Conservation (phyloP, 305 asterid species). For the Ajuga reptans region DNA sequence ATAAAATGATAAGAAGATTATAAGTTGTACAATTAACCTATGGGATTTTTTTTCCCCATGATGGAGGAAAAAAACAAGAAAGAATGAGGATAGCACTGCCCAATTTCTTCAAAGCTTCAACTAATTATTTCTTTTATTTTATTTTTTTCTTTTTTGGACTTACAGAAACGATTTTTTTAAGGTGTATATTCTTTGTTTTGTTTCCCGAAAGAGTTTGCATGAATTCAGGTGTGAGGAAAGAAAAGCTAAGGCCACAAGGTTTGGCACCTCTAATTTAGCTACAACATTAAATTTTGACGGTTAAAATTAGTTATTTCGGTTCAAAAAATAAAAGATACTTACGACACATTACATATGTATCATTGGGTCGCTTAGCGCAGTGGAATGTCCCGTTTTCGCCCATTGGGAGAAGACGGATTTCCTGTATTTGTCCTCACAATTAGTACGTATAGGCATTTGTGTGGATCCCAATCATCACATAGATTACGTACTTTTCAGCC, state of each 20-base stretch:
- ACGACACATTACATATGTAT: neutral
- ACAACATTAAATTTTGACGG: constrained; percentile 28
- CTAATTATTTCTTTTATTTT: neutral
- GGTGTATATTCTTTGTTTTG: neutral
- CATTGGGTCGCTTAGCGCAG: too few species aligned
- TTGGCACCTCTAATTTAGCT: constrained; percentile 26
- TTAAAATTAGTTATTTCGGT: constrained; percentile 20
- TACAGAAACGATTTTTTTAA: neutral
- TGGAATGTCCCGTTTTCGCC: too few species aligned
- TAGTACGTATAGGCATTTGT: neutral
- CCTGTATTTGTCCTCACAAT: too few species aligned
- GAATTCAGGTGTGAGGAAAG: constrained; percentile 24
- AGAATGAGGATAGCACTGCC: neutral
- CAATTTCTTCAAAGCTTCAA: constrained; percentile 14
- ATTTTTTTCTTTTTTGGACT: neutral
- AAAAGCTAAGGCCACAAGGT: constrained; percentile 17
- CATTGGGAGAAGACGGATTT: too few species aligned
- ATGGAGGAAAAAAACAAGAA: neutral
- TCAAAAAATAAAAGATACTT: neutral
- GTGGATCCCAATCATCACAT: too few species aligned
- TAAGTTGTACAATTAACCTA: constrained; percentile 15
- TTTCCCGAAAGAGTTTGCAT: constrained; percentile 15
- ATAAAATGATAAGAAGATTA: neutral
- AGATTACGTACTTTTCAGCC: too few species aligned
- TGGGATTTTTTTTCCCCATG: constrained; percentile 33